Conservation (phyloP, 371 early-diverging fungal species). For the Lichtheimia hyalospora region DNA sequence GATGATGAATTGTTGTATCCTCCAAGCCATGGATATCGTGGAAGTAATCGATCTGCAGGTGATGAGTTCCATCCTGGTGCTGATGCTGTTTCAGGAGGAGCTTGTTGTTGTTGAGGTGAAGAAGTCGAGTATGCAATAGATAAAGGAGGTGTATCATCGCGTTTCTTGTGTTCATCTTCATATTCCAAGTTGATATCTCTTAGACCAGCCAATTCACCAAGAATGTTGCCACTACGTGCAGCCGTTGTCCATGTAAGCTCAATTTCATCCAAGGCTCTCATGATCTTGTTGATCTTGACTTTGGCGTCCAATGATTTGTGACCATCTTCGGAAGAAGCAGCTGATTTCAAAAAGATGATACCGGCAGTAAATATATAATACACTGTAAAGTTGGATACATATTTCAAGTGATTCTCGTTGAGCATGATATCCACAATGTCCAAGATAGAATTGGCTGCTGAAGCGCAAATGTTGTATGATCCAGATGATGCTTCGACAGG, state of each 20-base stretch:
- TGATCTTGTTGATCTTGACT: conserved; percentile 30
- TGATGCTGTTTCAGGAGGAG: neutral
- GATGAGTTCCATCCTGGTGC: neutral
- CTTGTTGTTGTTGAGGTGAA: conserved; percentile 8
- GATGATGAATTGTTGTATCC: neutral
- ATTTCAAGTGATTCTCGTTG: conserved; percentile 28
- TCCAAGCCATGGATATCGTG: neutral
- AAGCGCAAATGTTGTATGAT: conserved; percentile 42
- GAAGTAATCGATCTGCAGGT: neutral
- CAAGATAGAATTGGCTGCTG: conserved; percentile 48
- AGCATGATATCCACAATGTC: conserved; percentile 40
- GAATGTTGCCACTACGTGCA: conserved; percentile 35
- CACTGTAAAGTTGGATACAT: conserved; percentile 34
- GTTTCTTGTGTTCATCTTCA: conserved; percentile 10
- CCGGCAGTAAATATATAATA: conserved; percentile 46
- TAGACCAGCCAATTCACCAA: conserved; percentile 44
- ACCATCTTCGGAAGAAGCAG: conserved; percentile 27
- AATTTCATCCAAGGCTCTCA: conserved; percentile 37
- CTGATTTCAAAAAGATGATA: conserved; percentile 32
- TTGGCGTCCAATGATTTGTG: conserved; percentile 28
- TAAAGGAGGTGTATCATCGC: conserved; percentile 10
- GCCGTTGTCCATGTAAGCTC: conserved; percentile 39
- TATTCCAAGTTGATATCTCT: conserved; percentile 31
- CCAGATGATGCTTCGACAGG: conserved; percentile 30
- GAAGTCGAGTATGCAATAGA: conserved; percentile 16